A percentile compares a stretch with the other conserved stretches of the same genome.
These are phyloP conservation scores for Talaromyces adpressus DNA, from an alignment of 495 filamentous ascomycete genomes.

Conservation along the genomic window DNA sequence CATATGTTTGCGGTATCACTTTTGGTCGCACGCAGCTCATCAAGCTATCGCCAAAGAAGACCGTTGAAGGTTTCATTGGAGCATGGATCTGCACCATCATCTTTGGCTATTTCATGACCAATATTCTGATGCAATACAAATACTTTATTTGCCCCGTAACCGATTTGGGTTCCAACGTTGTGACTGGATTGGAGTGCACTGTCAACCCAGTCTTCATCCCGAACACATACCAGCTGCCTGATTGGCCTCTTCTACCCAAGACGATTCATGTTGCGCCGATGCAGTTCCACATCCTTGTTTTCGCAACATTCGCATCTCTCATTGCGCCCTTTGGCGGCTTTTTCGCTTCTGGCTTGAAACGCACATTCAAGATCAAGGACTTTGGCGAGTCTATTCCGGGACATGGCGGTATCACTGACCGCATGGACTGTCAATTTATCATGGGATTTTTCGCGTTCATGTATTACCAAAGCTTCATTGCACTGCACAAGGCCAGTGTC, in stretches of 20 bases:
- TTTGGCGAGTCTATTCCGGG: constrained; percentile 98
- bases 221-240: constrained; percentile 72
- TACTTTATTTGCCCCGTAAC: constrained; percentile 99
- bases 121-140: constrained; percentile 82
- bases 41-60: constrained; percentile 98
- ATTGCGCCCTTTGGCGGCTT: constrained; percentile 99
- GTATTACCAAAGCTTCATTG: constrained; percentile 98
- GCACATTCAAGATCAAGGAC: constrained; percentile 99
- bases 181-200: constrained; percentile 82
- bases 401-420: constrained; percentile 96
- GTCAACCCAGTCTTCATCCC: constrained; percentile 91
- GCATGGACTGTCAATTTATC: constrained; percentile 99
- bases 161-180: constrained; percentile 87
- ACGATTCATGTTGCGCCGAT: constrained; percentile 71
- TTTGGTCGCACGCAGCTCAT: constrained; percentile 96
- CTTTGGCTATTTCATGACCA: constrained; percentile 77
- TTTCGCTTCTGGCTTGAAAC: constrained; percentile 96
- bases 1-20: constrained; percentile 94
- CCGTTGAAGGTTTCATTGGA: constrained; percentile 94
- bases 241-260: constrained; percentile 53
- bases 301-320: constrained; percentile 90
- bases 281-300: constrained; percentile 87
- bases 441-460: constrained; percentile 99
- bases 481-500: constrained; percentile 70
- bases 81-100: constrained; percentile 93